These are phyloP conservation scores for Zoysia pacifica DNA, from an alignment of 176 grass and related monocot genomes.

Conservation along the genomic window DNA sequence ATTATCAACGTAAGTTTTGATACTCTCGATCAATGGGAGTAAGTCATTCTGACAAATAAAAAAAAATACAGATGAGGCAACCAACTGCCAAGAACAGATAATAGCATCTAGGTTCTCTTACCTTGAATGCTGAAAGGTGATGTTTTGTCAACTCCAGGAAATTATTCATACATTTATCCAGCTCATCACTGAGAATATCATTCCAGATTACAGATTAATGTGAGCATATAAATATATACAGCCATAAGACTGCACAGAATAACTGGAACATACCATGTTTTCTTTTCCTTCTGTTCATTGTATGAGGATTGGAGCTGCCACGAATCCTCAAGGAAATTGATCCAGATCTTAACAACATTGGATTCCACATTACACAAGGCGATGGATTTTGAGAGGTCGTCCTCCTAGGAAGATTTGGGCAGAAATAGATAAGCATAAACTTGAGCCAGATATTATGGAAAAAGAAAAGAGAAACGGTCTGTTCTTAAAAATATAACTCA, in stretches of 20 bases:
- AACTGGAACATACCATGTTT: conserved; percentile 57
- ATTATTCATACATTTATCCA: conserved; percentile 69
- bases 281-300: conserved; percentile 77
- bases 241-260: conserved; percentile 27
- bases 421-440: conserved; percentile 20
- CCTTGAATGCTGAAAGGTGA: conserved; percentile 85
- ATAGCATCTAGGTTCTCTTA: conserved; percentile 39
- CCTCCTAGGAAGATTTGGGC: conserved; percentile 63
- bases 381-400: conserved; percentile 79
- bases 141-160: conserved; percentile 84
- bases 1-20: conserved; percentile 76
- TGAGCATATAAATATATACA: conserved; percentile 13
- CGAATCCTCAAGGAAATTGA: conserved; percentile 85
- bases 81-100: conserved; percentile 11
- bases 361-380: conserved; percentile 71
- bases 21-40: conserved; percentile 55
- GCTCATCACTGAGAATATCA: conserved; percentile 61
- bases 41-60: conserved; percentile 61
- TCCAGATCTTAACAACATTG: conserved; percentile 80
- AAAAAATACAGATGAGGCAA: conserved; percentile 26
- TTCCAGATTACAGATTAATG: conserved; percentile 21
- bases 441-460: conserved; percentile 8
- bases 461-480: not conserved
- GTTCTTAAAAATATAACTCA: conserved; percentile 25
- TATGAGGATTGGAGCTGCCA: conserved; percentile 81